A percentile compares a stretch with the other conserved stretches of the same genome.
phyloP scores from a whole-genome alignment of 768 basidiomycete genomes.

The Leccinum obscurum region DNA sequence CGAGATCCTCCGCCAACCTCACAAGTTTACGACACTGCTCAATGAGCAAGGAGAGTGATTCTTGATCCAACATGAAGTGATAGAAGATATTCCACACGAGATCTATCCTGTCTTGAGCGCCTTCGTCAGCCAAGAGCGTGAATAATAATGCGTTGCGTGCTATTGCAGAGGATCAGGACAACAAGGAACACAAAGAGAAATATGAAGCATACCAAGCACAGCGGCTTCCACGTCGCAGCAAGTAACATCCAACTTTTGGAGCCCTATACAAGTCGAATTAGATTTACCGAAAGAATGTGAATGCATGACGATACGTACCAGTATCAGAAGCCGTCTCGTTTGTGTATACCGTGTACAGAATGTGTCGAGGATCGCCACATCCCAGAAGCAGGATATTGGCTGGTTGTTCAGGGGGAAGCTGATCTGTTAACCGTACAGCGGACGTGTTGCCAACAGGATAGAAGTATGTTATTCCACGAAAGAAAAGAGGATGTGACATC shows the following conservation, averaged over 20 bases:
- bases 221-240: conserved; percentile 33
- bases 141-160: conserved; percentile 33
- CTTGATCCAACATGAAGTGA: conserved; percentile 28
- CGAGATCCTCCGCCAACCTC: conserved; percentile 14
- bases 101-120: conserved; percentile 15
- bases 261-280: conserved; percentile 13
- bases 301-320: conserved; percentile 9
- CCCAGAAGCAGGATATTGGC: conserved; percentile 54
- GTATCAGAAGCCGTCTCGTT: conserved; percentile 9
- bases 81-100: conserved; percentile 35
- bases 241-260: conserved; percentile 29
- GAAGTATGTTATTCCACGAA: conserved; percentile 42
- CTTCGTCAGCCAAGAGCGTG: conserved; percentile 29
- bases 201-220: conserved; percentile 25
- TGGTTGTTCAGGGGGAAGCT: conserved; percentile 46
- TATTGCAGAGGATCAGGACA: conserved; percentile 1
- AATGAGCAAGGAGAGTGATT: conserved; percentile 25
- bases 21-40: conserved; percentile 30
- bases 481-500: conserved; percentile 29
- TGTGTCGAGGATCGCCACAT: conserved; percentile 57
- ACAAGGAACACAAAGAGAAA: not conserved
- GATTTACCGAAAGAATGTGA: not conserved
- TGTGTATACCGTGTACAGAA: conserved; percentile 47
- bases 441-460: conserved; percentile 63
- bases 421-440: conserved; percentile 48